These are phyloP conservation scores for Teunomyces aglyptinius DNA, from an alignment of 805 yeast species.

Conservation along the genomic window DNA sequence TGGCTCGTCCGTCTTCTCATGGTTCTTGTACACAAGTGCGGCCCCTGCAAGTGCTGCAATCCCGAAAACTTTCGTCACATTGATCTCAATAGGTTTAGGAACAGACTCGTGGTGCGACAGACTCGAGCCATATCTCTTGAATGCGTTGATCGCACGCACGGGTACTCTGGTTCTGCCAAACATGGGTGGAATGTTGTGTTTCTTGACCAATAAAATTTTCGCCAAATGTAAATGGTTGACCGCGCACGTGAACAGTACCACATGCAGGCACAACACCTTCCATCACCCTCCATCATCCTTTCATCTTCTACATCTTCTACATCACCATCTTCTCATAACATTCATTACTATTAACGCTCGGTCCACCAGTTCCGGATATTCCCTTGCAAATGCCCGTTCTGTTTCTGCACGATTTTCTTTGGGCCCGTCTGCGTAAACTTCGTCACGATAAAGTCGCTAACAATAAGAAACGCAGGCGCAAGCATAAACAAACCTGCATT, in stretches of 20 bases:
- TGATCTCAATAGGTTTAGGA: conserved; percentile 33
- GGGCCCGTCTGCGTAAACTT: conserved; percentile 18
- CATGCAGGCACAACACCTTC: background rate
- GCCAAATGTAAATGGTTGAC: conserved; percentile 4
- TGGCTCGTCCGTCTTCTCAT: conserved; percentile 32
- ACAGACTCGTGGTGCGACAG: conserved; percentile 11
- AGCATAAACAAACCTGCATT: conserved; percentile 24
- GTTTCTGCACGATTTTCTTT: conserved; percentile 10
- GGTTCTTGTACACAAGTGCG: conserved; percentile 31
- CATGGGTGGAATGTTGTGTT: conserved; percentile 6
- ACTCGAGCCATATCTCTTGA: conserved; percentile 14
- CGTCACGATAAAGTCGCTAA: conserved; percentile 27
- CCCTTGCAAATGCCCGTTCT: background rate
- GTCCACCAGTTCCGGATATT: conserved; percentile 4
- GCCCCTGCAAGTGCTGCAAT: conserved; percentile 40
- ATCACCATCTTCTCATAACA: background rate
- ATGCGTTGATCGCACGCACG: conserved; percentile 11
- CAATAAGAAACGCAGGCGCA: conserved; percentile 32
- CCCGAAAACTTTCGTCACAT: conserved; percentile 40
- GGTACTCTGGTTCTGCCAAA: conserved; percentile 11
- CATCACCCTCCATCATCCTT: background rate
- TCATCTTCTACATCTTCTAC: background rate
- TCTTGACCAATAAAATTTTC: conserved; percentile 7
- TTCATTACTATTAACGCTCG: background rate
- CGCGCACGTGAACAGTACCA: background rate